These are phyloP conservation scores for Geranium brycei DNA, from an alignment of 345 rosid species.

Conservation along the genomic window DNA sequence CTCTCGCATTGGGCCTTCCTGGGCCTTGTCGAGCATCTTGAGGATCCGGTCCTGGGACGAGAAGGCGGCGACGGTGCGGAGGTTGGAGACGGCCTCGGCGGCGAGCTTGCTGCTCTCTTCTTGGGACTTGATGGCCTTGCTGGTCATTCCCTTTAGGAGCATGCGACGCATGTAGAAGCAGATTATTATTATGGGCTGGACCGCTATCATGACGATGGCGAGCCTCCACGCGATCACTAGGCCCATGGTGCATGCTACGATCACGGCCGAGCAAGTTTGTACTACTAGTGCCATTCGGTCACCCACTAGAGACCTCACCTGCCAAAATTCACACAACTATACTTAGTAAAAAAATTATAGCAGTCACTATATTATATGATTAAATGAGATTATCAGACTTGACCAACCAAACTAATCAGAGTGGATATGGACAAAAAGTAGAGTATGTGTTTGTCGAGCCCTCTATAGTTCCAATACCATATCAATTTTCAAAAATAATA, in stretches of 20 bases:
- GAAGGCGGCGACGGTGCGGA: not conserved
- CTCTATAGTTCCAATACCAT: too few species aligned
- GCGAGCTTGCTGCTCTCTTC: not conserved
- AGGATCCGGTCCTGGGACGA: not conserved
- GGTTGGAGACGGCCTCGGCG: not conserved
- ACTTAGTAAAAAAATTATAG: too few species aligned
- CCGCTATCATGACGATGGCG: not conserved
- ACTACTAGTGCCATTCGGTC: not conserved
- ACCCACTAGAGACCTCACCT: conserved; percentile 6
- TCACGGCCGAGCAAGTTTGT: not conserved
- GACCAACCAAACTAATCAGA: too few species aligned
- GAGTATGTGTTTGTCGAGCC: too few species aligned
- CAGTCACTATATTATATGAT: too few species aligned
- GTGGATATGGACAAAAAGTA: too few species aligned
- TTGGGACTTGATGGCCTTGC: not conserved
- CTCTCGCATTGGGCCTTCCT: conserved; percentile 9
- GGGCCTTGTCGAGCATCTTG: not conserved
- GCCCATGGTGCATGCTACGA: not conserved
- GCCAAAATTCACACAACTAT: not conserved
- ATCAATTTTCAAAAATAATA: too few species aligned
- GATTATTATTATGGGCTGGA: not conserved
- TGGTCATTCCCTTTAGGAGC: not conserved
- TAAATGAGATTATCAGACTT: too few species aligned
- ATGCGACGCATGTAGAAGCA: not conserved
- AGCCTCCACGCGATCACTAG: not conserved